A percentile compares a stretch with the other conserved stretches of the same genome.
Evolutionary conservation across 1,284 basidiomycete genomes (phyloP).

Genomic region (Ganoderma lingzhi): DNA sequence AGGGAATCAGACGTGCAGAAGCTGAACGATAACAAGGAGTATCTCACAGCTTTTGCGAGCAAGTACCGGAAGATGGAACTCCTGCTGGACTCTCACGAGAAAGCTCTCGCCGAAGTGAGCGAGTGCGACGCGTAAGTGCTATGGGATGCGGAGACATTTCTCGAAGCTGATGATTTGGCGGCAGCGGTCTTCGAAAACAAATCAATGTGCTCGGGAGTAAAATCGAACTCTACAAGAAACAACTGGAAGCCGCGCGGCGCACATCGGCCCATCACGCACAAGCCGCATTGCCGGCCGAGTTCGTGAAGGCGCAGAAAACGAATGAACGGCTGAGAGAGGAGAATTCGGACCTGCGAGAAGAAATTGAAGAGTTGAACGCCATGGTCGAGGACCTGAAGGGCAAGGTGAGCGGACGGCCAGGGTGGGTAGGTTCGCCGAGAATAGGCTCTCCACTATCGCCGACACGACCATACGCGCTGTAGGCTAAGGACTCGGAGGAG

Average conservation of each 20-base stretch:
- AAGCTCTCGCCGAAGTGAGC: constrained; percentile 58
- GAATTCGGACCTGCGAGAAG: constrained; percentile 65
- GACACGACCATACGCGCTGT: constrained; percentile 5
- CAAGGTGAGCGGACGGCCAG: constrained; percentile 54
- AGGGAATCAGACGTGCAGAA: constrained; percentile 80
- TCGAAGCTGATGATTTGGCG: constrained; percentile 10
- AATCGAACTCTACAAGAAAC: constrained; percentile 48
- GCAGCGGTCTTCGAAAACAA: constrained; percentile 61
- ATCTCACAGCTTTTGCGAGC: constrained; percentile 61
- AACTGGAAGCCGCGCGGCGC: constrained; percentile 46
- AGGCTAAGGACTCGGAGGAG: neutral
- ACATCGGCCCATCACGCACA: constrained; percentile 47
- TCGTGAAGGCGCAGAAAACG: constrained; percentile 48
- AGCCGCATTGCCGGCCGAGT: constrained; percentile 53
- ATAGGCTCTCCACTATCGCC: constrained; percentile 14
- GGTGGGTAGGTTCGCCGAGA: constrained; percentile 17
- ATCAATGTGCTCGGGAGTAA: constrained; percentile 67
- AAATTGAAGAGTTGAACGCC: constrained; percentile 74
- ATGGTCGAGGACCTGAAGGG: constrained; percentile 73
- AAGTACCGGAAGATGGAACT: constrained; percentile 71
- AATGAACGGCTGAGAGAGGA: constrained; percentile 63
- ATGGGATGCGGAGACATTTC: neutral
- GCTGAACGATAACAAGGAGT: constrained; percentile 69
- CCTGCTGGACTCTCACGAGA: constrained; percentile 62
- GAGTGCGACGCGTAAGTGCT: constrained; percentile 60